Evolutionary conservation across 768 basidiomycete species (phyloP), one percentile per base, ranked within the genome.

Genomic region (Xanthoconium purpureum): DNA sequence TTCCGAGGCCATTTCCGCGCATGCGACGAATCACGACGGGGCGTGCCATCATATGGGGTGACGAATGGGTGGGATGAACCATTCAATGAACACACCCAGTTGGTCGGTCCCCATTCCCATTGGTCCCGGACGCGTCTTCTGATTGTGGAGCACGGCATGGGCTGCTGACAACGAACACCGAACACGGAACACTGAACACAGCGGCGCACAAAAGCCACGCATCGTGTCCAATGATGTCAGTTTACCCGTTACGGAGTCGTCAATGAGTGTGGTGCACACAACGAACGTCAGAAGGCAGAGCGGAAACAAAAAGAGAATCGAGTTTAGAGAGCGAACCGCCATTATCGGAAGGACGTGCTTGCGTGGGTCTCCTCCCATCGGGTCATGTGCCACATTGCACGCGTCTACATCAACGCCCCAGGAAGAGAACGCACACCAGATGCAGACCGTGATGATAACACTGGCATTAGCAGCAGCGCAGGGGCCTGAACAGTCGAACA

Each of bases 171-270:
- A 2, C 24, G 24, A 24, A 24, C 24, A n/a, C 4, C 18, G 28
- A 4, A 17, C 17, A 57, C 17, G n/a, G n/a, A n/a, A n/a, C 24
- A n/a, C 4, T 30, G 28, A 4, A 17, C 17, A 57, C 17, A 24
- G 24, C 24, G 33, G 9, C 12, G 29, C 49, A 47, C 57, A 58
- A 44, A 50, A 59, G 29, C 49, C 20, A 44, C 49, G 45, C 29
- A 30, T 7, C 13, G 39, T 17, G 17, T 8, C 5, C 7, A 11
- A n/a, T 37, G 18, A 12, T n/a, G 28, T 49, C 36, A 28, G 20
- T 12, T 28, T 28, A 17, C 50, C 28, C 24, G 32, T 43, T 38
- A 35, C 39, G 38, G 28, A 29, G 33, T 47, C 43, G 33, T 42
- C 55, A 38, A 55, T 37, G 37, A 18, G 33, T 37, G 39, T 49